A percentile compares a stretch with the other conserved stretches of the same genome.
Conservation (phyloP, 2,329 filamentous ascomycete genomes). For the Sordariomycetes sp. region DNA sequence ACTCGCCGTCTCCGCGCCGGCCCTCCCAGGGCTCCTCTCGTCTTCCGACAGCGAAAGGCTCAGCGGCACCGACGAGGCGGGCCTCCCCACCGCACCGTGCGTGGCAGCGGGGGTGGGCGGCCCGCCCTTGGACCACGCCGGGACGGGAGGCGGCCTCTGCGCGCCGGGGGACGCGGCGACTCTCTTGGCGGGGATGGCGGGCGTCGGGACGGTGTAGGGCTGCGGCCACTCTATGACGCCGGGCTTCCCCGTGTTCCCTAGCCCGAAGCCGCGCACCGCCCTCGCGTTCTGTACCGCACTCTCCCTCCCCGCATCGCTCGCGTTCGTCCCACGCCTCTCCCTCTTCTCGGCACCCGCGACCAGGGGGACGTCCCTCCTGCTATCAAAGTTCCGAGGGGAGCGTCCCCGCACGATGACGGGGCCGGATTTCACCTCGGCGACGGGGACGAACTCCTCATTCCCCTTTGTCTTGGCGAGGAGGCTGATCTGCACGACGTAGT, state of each 20-base stretch:
- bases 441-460: slow-evolving; percentile 43
- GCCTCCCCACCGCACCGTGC: slow-evolving; percentile 5
- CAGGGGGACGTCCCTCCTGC: slow-evolving; percentile 71
- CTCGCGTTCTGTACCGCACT: slow-evolving; percentile 13
- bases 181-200: slow-evolving; percentile 37
- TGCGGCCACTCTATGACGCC: slow-evolving; percentile 29
- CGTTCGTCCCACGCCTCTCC: slow-evolving; percentile 6
- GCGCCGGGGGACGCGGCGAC: slow-evolving; percentile 28
- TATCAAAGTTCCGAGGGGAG: slow-evolving; percentile 89
- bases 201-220: slow-evolving; percentile 18
- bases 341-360: slow-evolving; percentile 37
- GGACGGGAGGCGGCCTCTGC: slow-evolving; percentile 35
- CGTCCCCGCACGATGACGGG: slow-evolving; percentile 91
- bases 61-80: slow-evolving; percentile 23
- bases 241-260: slow-evolving; percentile 19
- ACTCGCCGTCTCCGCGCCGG: slow-evolving; percentile 35
- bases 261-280: slow-evolving; percentile 16
- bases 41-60: slow-evolving; percentile 47
- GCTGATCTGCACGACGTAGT: slow-evolving; percentile 81
- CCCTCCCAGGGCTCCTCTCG: slow-evolving; percentile 41
- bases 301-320: slow-evolving; percentile 15
- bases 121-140: slow-evolving; percentile 30
- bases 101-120: slow-evolving; percentile 9
- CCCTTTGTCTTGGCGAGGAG: slow-evolving; percentile 61
- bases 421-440: slow-evolving; percentile 79